Evolutionary conservation across 768 basidiomycete genomes (phyloP).

Genomic region (Amanita subjunquillea): DNA sequence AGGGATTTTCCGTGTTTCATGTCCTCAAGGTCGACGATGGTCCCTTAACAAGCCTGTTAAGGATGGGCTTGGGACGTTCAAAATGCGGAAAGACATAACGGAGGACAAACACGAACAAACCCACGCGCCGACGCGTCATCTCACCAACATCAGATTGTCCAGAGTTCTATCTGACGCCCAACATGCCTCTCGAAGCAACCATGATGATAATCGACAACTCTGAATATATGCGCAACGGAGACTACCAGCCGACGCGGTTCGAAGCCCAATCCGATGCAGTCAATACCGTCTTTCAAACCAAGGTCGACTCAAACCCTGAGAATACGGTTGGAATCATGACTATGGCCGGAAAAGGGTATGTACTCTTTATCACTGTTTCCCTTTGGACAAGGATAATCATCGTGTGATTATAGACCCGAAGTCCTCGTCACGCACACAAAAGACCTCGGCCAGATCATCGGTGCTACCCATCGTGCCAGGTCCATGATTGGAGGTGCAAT

Average conservation of each 20-base stretch:
- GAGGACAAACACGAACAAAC: slow-evolving; percentile 5
- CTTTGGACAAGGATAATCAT: neutral
- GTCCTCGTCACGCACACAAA: slow-evolving; percentile 95
- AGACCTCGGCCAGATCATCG: slow-evolving; percentile 86
- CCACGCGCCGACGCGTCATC: slow-evolving; percentile 24
- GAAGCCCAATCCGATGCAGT: slow-evolving; percentile 90
- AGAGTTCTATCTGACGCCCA: slow-evolving; percentile 14
- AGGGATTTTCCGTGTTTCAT: too few relatives aligned
- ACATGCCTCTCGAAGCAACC: slow-evolving; percentile 94
- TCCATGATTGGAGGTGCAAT: slow-evolving; percentile 69
- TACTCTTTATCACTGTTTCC: slow-evolving; percentile 1
- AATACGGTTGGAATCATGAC: slow-evolving; percentile 97
- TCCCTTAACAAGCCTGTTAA: too few relatives aligned
- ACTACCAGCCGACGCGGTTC: slow-evolving; percentile 80
- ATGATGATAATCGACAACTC: slow-evolving; percentile 98
- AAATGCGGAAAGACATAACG: too few relatives aligned
- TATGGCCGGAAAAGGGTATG: slow-evolving; percentile 93
- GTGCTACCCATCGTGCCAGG: slow-evolving; percentile 63
- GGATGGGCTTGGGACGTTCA: too few relatives aligned
- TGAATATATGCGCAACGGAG: slow-evolving; percentile 94
- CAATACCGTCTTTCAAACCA: slow-evolving; percentile 81
- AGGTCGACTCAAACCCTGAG: slow-evolving; percentile 94
- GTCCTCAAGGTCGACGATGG: too few relatives aligned
- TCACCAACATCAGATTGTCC: slow-evolving; percentile 2
- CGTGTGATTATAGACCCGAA: slow-evolving; percentile 54